These are phyloP conservation scores for Basidiobolus meristosporus DNA, from an alignment of 371 early-diverging fungal genomes.

Conservation along the genomic window DNA sequence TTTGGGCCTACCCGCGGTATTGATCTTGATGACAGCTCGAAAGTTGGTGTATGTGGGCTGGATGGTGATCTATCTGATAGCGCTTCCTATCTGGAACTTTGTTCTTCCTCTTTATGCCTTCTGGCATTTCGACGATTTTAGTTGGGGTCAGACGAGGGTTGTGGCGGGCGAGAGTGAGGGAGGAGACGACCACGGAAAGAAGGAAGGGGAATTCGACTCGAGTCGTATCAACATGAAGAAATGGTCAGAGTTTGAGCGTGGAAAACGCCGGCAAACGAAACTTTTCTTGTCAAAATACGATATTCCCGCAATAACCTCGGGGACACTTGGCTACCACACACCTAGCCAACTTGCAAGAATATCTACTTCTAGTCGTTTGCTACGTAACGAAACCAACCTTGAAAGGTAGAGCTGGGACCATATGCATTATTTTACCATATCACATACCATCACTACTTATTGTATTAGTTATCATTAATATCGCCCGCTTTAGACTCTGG, in stretches of 20 bases:
- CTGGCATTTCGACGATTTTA: conserved; percentile 99
- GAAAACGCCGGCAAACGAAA: too few relatives aligned
- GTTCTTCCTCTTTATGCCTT: conserved; percentile 93
- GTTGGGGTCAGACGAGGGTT: conserved; percentile 95
- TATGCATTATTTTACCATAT: too few relatives aligned
- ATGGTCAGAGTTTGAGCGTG: conserved; percentile 45
- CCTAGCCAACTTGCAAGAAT: too few relatives aligned
- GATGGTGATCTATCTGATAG: conserved; percentile 88
- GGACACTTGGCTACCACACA: too few relatives aligned
- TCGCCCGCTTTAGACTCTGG: too few relatives aligned
- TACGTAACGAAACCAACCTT: too few relatives aligned
- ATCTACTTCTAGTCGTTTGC: too few relatives aligned
- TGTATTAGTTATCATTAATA: too few relatives aligned
- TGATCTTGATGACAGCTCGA: conserved; percentile 84
- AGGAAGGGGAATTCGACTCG: conserved; percentile 41
- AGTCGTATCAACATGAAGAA: conserved; percentile 38
- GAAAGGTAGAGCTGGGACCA: too few relatives aligned
- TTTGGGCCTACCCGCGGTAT: conserved; percentile 82
- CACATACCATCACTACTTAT: too few relatives aligned
- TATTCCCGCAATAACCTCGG: too few relatives aligned
- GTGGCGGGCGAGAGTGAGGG: conserved; percentile 40
- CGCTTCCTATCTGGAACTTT: conserved; percentile 96
- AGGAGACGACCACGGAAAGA: conserved; percentile 20
- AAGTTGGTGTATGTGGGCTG: conserved; percentile 82
- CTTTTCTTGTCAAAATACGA: too few relatives aligned